These are phyloP conservation scores for Kodamaea restingae DNA, from an alignment of 805 yeast species.

Conservation along the genomic window DNA sequence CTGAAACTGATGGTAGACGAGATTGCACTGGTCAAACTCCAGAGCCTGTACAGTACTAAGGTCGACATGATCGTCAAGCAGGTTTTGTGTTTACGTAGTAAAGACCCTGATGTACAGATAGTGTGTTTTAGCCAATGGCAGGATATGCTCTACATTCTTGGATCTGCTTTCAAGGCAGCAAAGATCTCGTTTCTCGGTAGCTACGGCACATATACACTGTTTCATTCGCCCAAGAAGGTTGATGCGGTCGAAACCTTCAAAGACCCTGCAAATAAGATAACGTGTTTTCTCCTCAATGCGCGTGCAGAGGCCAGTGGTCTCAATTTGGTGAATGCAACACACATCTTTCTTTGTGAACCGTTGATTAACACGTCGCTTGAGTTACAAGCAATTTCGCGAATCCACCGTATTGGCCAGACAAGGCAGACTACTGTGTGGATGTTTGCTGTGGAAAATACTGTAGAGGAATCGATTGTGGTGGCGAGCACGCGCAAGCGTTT, in stretches of 20 bases:
- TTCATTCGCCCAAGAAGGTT: slow-evolving; percentile 22
- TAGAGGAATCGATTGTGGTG: slow-evolving; percentile 83
- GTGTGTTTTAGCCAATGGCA: slow-evolving; percentile 89
- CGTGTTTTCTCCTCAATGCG: slow-evolving; percentile 84
- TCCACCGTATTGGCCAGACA: slow-evolving; percentile 89
- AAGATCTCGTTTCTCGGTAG: slow-evolving; percentile 57
- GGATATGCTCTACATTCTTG: slow-evolving; percentile 62
- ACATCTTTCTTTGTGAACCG: slow-evolving; percentile 90
- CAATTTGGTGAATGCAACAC: slow-evolving; percentile 87
- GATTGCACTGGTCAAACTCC: slow-evolving; percentile 35
- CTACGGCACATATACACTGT: slow-evolving; percentile 34
- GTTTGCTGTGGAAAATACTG: slow-evolving; percentile 77
- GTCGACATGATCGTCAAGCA: slow-evolving; percentile 79
- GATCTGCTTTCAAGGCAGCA: slow-evolving; percentile 59
- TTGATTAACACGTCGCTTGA: slow-evolving; percentile 83
- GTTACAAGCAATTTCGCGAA: slow-evolving; percentile 85
- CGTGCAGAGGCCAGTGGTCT: slow-evolving; percentile 87
- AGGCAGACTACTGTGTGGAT: slow-evolving; percentile 86
- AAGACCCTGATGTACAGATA: slow-evolving; percentile 66
- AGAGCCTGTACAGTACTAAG: slow-evolving; percentile 70
- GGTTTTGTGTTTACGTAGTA: slow-evolving; percentile 55
- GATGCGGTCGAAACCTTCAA: slow-evolving; percentile 58
- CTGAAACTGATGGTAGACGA: slow-evolving; percentile 39
- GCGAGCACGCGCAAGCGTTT: slow-evolving; percentile 61
- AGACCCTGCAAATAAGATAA: slow-evolving; percentile 50